phyloP scores from a whole-genome alignment of 225 moss, liverwort and hornwort genomes.

The Rhytidiadelphus loreus region DNA sequence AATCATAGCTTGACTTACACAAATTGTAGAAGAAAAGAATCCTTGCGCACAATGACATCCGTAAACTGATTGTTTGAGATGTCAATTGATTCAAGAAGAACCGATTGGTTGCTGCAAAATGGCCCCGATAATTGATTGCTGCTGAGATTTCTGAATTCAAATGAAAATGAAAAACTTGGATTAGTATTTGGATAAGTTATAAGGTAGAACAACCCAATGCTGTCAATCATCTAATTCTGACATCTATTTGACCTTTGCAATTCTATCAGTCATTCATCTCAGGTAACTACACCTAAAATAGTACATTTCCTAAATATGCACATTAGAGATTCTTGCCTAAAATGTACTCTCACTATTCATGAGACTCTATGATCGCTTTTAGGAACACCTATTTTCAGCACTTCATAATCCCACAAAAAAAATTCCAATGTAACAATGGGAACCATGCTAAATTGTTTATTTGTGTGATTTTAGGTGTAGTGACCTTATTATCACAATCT shows the following conservation, averaged over 20 bases:
- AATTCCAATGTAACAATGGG: too few relatives aligned
- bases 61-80: neutral
- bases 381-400: too few relatives aligned
- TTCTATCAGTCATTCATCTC: too few relatives aligned
- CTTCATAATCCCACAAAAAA: too few relatives aligned
- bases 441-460: too few relatives aligned
- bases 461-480: too few relatives aligned
- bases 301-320: too few relatives aligned
- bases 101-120: neutral
- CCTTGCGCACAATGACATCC: neutral
- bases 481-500: neutral
- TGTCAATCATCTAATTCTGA: fast-evolving
- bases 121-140: neutral
- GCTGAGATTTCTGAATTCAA: neutral
- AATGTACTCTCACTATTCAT: too few relatives aligned
- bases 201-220: neutral
- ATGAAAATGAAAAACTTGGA: neutral
- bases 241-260: too few relatives aligned
- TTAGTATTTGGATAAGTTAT: neutral
- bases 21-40: neutral
- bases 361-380: too few relatives aligned
- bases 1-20: neutral
- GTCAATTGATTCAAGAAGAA: neutral
- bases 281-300: too few relatives aligned
- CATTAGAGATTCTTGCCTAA: too few relatives aligned